These are phyloP conservation scores for Clohesyomyces aquaticus DNA, from an alignment of 495 filamentous ascomycete genomes.

Conservation along the genomic window DNA sequence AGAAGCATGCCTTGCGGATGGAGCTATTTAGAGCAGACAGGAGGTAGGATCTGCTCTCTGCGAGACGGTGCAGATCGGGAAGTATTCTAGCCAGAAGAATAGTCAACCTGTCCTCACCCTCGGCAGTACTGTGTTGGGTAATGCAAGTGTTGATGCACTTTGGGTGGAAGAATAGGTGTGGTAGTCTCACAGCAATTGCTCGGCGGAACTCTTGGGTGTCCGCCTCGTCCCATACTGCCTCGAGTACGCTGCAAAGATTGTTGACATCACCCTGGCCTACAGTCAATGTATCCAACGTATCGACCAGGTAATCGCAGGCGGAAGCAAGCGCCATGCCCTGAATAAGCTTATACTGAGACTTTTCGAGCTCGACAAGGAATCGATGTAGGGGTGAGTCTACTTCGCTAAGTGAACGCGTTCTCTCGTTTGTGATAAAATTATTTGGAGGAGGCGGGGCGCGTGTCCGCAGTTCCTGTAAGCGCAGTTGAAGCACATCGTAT, in stretches of 20 bases:
- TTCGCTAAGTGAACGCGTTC: not conserved
- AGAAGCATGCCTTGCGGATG: conserved; percentile 37
- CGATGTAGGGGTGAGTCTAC: not conserved
- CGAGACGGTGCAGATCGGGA: conserved; percentile 33
- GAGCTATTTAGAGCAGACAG: conserved; percentile 40
- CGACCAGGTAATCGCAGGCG: conserved; percentile 10
- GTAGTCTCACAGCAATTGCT: conserved; percentile 33
- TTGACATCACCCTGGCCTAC: not conserved
- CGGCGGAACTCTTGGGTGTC: conserved; percentile 50
- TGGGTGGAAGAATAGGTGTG: conserved; percentile 41
- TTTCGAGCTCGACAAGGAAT: conserved; percentile 10
- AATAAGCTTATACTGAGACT: conserved; percentile 16
- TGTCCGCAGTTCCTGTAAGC: not conserved
- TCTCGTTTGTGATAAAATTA: not conserved
- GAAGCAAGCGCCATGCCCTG: conserved; percentile 15
- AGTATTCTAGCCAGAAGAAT: conserved; percentile 21
- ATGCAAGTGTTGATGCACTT: conserved; percentile 25
- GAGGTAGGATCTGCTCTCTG: conserved; percentile 41
- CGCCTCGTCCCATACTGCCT: conserved; percentile 48
- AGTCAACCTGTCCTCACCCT: not conserved
- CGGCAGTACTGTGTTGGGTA: not conserved
- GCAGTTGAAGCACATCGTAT: conserved; percentile 6
- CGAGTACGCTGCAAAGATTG: conserved; percentile 27
- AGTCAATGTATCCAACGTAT: conserved; percentile 19
- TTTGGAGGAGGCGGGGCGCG: not conserved